Evolutionary conservation across 345 rosid genomes (phyloP).

Genomic region (Kandelia obovata): DNA sequence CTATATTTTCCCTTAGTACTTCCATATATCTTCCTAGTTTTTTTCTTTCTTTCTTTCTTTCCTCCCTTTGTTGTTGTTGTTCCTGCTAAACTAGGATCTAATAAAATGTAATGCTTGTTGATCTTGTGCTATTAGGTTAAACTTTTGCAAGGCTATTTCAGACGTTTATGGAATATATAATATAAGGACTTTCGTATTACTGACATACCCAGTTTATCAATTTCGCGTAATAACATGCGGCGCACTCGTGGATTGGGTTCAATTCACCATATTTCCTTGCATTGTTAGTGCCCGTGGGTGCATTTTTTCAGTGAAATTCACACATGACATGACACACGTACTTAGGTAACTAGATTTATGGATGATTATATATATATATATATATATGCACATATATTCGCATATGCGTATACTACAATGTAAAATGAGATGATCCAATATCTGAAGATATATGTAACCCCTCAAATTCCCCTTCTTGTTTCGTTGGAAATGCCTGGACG

Average conservation of each 20-base stretch:
- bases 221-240: neutral
- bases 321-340: too few relatives aligned
- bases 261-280: conserved; percentile 10
- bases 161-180: conserved; percentile 18
- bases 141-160: conserved; percentile 20
- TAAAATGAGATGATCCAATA: too few relatives aligned
- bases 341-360: conserved; percentile 6
- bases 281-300: neutral
- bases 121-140: conserved; percentile 11
- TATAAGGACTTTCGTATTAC: conserved; percentile 10
- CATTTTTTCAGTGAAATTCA: neutral
- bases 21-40: neutral
- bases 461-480: neutral
- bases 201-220: conserved; percentile 5
- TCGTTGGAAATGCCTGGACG: neutral
- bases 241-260: conserved; percentile 2
- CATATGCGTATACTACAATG: too few relatives aligned
- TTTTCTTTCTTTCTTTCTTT: neutral
- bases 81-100: neutral
- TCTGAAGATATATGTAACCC: too few relatives aligned
- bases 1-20: conserved; percentile 1
- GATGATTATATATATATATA: neutral
- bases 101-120: conserved; percentile 10
- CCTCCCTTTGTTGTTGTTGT: neutral
- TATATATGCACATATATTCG: neutral